These are phyloP conservation scores for Atkinsonella hypoxylon DNA, from an alignment of 2,329 filamentous ascomycete species.

Conservation along the genomic window DNA sequence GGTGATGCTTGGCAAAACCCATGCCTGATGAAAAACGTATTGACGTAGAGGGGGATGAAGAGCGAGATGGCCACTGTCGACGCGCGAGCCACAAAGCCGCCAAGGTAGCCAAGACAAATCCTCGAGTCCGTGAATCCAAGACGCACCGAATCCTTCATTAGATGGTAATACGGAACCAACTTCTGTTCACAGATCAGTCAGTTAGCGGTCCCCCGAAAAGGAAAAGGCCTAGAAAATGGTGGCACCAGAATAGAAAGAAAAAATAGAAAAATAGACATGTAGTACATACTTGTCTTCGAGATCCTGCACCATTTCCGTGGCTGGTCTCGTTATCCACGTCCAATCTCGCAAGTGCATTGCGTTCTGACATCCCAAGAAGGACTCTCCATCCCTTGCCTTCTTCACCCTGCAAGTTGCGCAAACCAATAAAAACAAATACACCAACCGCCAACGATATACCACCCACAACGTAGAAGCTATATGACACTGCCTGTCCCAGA, in stretches of 20 bases:
- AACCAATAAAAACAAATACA: conserved; percentile 64
- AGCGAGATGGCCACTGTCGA: conserved; percentile 92
- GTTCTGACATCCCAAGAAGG: conserved; percentile 33
- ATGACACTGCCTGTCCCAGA: conserved; percentile 61
- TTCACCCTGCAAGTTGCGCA: conserved; percentile 59
- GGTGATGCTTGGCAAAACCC: conserved; percentile 64
- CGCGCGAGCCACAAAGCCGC: conserved; percentile 87
- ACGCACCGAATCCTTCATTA: conserved; percentile 50
- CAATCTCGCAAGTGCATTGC: conserved; percentile 11
- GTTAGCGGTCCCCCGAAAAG: too few species aligned
- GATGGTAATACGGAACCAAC: conserved; percentile 44
- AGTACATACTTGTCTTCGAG: conserved; percentile 17
- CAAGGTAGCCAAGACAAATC: conserved; percentile 80
- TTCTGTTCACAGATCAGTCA: conserved; percentile 11
- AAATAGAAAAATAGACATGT: background rate
- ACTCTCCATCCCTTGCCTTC: conserved; percentile 61
- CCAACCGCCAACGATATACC: conserved; percentile 60
- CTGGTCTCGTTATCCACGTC: conserved; percentile 7
- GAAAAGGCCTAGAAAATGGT: too few species aligned
- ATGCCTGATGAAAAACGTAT: conserved; percentile 73
- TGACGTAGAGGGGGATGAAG: conserved; percentile 88
- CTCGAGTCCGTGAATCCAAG: conserved; percentile 64
- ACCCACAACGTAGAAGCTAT: conserved; percentile 83
- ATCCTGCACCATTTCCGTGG: conserved; percentile 7
- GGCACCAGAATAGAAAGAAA: too few species aligned